A percentile compares a stretch with the other conserved stretches of the same genome.
Evolutionary conservation across 441 rosid species (phyloP).

Genomic region (Eruca vesicaria): DNA sequence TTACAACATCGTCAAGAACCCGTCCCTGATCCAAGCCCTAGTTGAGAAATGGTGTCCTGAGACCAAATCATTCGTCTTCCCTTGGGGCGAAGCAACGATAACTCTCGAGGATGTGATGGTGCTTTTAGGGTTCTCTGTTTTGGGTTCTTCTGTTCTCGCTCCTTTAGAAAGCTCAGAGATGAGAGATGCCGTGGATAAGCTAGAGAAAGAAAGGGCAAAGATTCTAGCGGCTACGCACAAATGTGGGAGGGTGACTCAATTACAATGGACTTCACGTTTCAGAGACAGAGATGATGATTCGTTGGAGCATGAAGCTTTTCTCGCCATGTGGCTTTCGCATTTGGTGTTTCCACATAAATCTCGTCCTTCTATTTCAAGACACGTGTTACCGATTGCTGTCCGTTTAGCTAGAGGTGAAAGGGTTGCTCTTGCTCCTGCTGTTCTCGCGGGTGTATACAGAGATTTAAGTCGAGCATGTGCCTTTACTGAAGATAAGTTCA

Average conservation of each 20-base stretch:
- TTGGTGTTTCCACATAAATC: constrained; percentile 34
- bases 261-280: constrained; percentile 44
- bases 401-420: constrained; percentile 43
- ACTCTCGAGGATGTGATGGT: constrained; percentile 47
- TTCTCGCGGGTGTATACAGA: constrained; percentile 40
- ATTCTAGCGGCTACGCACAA: not conserved
- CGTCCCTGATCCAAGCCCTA: constrained; percentile 28
- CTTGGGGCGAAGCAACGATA: constrained; percentile 55
- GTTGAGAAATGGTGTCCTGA: constrained; percentile 44
- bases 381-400: constrained; percentile 32
- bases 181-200: constrained; percentile 3
- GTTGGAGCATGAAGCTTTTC: constrained; percentile 48
- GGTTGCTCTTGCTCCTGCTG: constrained; percentile 46
- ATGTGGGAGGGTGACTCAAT: not conserved
- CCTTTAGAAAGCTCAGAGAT: constrained; percentile 23
- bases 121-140: constrained; percentile 36
- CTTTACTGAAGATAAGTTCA: not conserved
- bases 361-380: not conserved
- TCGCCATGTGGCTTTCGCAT: constrained; percentile 43
- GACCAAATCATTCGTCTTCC: constrained; percentile 43
- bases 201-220: constrained; percentile 6
- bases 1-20: not conserved
- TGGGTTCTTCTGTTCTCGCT: constrained; percentile 24
- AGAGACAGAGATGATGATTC: constrained; percentile 17
- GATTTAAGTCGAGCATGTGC: constrained; percentile 7